phyloP scores from a whole-genome alignment of 1,139 yeast species.

The Candida glucosophila region DNA sequence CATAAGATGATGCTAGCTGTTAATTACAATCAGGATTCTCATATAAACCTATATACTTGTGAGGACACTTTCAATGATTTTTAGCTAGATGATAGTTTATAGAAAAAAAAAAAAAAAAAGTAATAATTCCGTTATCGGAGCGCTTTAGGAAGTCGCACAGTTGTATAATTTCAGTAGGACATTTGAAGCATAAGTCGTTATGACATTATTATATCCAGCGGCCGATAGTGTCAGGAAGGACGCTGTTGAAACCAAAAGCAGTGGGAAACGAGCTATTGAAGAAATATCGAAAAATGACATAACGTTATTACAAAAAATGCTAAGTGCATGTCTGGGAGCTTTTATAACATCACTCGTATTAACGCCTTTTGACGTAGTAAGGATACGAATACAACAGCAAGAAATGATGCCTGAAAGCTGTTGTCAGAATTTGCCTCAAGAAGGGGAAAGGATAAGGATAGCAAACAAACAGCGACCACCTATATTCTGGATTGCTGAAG shows the following conservation, averaged over 20 bases:
- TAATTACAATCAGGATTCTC: conserved; percentile 71
- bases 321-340: conserved; percentile 89
- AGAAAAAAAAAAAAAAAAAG: too few species aligned
- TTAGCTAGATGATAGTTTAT: too few species aligned
- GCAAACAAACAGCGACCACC: conserved; percentile 10
- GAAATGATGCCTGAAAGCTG: conserved; percentile 43
- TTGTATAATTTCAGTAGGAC: too few species aligned
- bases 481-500: conserved; percentile 35
- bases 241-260: too few species aligned
- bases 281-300: too few species aligned
- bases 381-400: conserved; percentile 88
- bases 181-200: too few species aligned
- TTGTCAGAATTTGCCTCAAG: conserved; percentile 13
- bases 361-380: conserved; percentile 90
- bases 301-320: conserved; percentile 59
- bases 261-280: too few species aligned
- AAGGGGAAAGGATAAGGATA: conserved; percentile 2
- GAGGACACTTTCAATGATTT: conserved; percentile 33
- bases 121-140: too few species aligned
- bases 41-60: conserved; percentile 54
- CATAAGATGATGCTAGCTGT: conserved; percentile 92
- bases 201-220: too few species aligned
- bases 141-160: too few species aligned
- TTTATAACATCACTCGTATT: conserved; percentile 77
- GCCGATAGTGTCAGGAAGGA: too few species aligned